A percentile compares a stretch with the other conserved stretches of the same genome.
These are phyloP conservation scores for Protea cynaroides DNA, from an alignment of 164 flowering plant species.

Conservation along the genomic window DNA sequence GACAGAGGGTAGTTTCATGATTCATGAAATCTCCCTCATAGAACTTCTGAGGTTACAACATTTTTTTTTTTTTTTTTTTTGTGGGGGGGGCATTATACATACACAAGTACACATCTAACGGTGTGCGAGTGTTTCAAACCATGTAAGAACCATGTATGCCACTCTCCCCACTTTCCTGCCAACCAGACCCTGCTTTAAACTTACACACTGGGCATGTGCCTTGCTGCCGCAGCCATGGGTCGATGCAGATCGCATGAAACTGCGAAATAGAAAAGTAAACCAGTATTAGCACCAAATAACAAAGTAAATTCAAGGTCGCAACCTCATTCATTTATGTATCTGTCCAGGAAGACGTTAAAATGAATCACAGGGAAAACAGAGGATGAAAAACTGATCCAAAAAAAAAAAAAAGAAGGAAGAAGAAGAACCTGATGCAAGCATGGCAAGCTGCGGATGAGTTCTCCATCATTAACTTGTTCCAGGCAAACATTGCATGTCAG, in stretches of 20 bases:
- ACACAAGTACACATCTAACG: no score
- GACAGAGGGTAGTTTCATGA: no score
- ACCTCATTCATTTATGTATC: background rate
- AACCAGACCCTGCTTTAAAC: conserved; percentile 38
- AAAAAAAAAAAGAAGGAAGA: background rate
- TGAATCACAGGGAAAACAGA: background rate
- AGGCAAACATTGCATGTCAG: conserved; percentile 84
- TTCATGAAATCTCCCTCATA: no score
- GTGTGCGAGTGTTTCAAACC: conserved; percentile 26
- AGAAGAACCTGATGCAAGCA: conserved; percentile 78
- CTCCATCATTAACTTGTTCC: conserved; percentile 82
- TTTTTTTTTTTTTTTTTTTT: no score
- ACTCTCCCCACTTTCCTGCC: conserved; percentile 51
- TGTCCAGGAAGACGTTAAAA: background rate
- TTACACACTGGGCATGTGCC: conserved; percentile 75
- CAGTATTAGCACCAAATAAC: no score
- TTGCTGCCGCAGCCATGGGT: conserved; percentile 70
- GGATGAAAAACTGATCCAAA: background rate
- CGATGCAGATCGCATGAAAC: conserved; percentile 70
- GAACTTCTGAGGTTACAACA: no score
- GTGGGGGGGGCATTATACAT: no score
- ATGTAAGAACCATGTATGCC: conserved; percentile 34
- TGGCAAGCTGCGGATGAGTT: conserved; percentile 80
- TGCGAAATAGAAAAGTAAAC: conserved; percentile 17
- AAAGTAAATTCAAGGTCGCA: no score